These are phyloP conservation scores for Vitis hybrid DNA, from an alignment of 177 flowering plant species.

Conservation along the genomic window DNA sequence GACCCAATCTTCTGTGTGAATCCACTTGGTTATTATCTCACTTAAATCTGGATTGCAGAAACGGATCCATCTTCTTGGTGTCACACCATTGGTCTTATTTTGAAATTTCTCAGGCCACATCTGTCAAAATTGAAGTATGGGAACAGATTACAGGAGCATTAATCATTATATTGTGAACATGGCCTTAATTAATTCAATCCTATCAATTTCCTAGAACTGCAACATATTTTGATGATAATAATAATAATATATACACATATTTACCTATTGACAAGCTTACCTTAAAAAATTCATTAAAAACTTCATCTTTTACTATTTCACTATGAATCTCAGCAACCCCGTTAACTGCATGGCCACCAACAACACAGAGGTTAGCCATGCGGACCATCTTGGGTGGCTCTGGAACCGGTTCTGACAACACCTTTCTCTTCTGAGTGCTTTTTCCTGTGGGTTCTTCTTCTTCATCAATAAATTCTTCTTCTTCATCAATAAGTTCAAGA, in stretches of 20 bases:
- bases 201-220: neutral
- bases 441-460: constrained; percentile 31
- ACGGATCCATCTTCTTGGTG: constrained; percentile 93
- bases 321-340: constrained; percentile 98
- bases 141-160: neutral
- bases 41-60: constrained; percentile 89
- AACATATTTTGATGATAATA: neutral
- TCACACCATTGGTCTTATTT: constrained; percentile 95
- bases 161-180: neutral
- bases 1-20: constrained; percentile 81
- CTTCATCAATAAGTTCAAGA: constrained; percentile 13
- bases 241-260: neutral
- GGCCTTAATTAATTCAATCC: neutral
- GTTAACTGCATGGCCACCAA: constrained; percentile 92
- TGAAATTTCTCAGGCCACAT: constrained; percentile 96
- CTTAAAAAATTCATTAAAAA: constrained; percentile 79
- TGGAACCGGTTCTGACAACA: constrained; percentile 40
- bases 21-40: constrained; percentile 68
- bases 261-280: constrained; percentile 28
- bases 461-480: constrained; percentile 15
- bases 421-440: constrained; percentile 22
- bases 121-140: constrained; percentile 39
- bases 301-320: constrained; percentile 88
- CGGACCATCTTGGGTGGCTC: constrained; percentile 70
- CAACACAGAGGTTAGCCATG: constrained; percentile 96